Evolutionary conservation across 805 yeast species (phyloP).

Genomic region (Ogataea minuta): DNA sequence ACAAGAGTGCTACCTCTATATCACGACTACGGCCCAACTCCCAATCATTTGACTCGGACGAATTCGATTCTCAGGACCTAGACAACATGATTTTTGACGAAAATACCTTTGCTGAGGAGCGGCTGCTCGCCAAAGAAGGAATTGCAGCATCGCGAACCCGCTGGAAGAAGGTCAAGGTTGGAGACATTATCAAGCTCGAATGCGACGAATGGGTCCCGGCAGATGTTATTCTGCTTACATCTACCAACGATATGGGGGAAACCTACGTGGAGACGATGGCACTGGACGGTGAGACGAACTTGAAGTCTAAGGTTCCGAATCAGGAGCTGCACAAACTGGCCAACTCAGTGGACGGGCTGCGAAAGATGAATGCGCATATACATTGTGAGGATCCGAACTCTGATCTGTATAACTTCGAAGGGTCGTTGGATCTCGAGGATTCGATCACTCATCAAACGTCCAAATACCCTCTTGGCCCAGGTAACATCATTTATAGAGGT

Average conservation of each 20-base stretch:
- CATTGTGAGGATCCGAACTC: slow-evolving; percentile 88
- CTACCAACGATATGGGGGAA: slow-evolving; percentile 61
- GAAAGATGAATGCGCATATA: slow-evolving; percentile 49
- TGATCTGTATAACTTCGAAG: slow-evolving; percentile 91
- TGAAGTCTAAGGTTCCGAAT: slow-evolving; percentile 72
- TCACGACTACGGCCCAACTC: slow-evolving; percentile 28
- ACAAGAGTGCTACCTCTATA: slow-evolving; percentile 30
- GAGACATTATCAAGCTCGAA: slow-evolving; percentile 70
- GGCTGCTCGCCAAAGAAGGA: slow-evolving; percentile 18
- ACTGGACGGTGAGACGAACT: slow-evolving; percentile 93
- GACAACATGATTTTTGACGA: slow-evolving; percentile 12
- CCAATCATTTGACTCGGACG: slow-evolving; percentile 24
- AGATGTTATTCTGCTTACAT: slow-evolving; percentile 71
- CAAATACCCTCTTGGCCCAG: slow-evolving; percentile 66
- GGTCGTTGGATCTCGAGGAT: slow-evolving; percentile 47
- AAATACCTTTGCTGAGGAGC: slow-evolving; percentile 28
- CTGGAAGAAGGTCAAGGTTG: slow-evolving; percentile 87
- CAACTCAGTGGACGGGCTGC: slow-evolving; percentile 49
- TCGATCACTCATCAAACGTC: slow-evolving; percentile 29
- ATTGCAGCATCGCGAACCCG: slow-evolving; percentile 25
- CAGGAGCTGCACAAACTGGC: slow-evolving; percentile 55
- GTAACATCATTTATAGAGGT: slow-evolving; percentile 88
- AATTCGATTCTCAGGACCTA: slow-evolving; percentile 17
- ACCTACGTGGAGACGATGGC: slow-evolving; percentile 94
- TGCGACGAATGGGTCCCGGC: slow-evolving; percentile 96